These are phyloP conservation scores for Sisymbrium irio DNA, from an alignment of 345 rosid genomes.

Conservation along the genomic window DNA sequence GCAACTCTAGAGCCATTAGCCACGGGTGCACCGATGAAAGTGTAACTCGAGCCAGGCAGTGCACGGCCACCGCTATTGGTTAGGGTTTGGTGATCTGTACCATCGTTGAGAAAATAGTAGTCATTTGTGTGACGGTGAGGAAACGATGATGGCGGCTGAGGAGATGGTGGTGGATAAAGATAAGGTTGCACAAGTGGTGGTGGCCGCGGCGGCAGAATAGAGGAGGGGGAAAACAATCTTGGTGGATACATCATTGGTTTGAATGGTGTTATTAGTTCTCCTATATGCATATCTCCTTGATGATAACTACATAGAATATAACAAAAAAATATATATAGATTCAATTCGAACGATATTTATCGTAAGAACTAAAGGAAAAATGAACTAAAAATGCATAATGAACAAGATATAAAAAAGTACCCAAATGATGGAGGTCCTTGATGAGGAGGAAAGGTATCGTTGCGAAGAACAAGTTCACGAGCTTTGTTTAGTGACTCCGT, in stretches of 20 bases:
- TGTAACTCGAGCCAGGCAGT: constrained; percentile 28
- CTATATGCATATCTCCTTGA: constrained; percentile 41
- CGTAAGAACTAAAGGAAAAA: constrained; percentile 1
- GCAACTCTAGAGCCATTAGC: constrained; percentile 23
- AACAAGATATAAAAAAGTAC: constrained; percentile 28
- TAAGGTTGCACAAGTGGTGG: constrained; percentile 40
- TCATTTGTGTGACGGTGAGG: constrained; percentile 43
- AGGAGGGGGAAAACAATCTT: constrained; percentile 47
- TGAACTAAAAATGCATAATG: background rate
- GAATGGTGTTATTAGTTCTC: constrained; percentile 47
- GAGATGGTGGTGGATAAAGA: constrained; percentile 51
- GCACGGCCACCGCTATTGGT: constrained; percentile 11
- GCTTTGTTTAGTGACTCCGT: constrained; percentile 97
- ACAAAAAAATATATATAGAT: background rate
- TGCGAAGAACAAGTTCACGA: constrained; percentile 89
- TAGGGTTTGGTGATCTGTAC: constrained; percentile 34
- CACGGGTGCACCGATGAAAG: constrained; percentile 41
- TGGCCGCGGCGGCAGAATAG: constrained; percentile 28
- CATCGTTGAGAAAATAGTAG: constrained; percentile 56
- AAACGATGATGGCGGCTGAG: constrained; percentile 41
- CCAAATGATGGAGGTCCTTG: constrained; percentile 47
- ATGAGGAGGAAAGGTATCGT: constrained; percentile 55
- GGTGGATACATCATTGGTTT: constrained; percentile 55
- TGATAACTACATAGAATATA: constrained; percentile 46
- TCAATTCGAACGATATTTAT: background rate